A percentile compares a stretch with the other conserved stretches of the same genome.
Conservation (phyloP, 306 rosid species). For the Trifolium fragiferum region DNA sequence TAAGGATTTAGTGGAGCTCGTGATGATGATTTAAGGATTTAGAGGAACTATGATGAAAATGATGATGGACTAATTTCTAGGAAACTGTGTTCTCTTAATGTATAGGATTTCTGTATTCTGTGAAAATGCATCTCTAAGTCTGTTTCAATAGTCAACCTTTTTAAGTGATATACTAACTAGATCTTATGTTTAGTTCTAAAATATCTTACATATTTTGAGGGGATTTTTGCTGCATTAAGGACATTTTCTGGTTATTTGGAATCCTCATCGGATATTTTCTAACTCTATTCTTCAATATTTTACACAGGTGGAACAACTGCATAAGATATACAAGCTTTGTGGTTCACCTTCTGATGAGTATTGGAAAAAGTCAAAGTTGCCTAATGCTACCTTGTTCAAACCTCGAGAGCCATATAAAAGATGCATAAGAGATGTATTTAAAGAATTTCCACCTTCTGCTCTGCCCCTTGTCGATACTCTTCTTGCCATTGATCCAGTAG, state of each 20-base stretch:
- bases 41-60: background rate
- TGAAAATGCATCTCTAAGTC: background rate
- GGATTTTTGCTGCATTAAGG: slow-evolving; percentile 23
- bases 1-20: slow-evolving; percentile 14
- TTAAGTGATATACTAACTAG: background rate
- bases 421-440: slow-evolving; percentile 71
- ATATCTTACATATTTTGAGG: slow-evolving; percentile 17
- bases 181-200: slow-evolving; percentile 8
- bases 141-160: slow-evolving; percentile 20
- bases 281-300: slow-evolving; percentile 41
- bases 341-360: slow-evolving; percentile 97
- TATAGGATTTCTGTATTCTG: slow-evolving; percentile 23
- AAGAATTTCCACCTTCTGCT: slow-evolving; percentile 86
- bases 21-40: background rate
- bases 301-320: slow-evolving; percentile 87
- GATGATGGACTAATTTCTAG: background rate
- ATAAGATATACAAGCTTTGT: slow-evolving; percentile 92
- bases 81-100: background rate
- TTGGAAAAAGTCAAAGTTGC: slow-evolving; percentile 84
- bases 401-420: slow-evolving; percentile 91
- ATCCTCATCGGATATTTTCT: slow-evolving; percentile 27
- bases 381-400: slow-evolving; percentile 84
- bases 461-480: slow-evolving; percentile 81
- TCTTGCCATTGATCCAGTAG: slow-evolving; percentile 94
- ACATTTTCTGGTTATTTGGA: slow-evolving; percentile 29